Conservation (phyloP, 208 protist species). For the Naegleria gruberi region DNA sequence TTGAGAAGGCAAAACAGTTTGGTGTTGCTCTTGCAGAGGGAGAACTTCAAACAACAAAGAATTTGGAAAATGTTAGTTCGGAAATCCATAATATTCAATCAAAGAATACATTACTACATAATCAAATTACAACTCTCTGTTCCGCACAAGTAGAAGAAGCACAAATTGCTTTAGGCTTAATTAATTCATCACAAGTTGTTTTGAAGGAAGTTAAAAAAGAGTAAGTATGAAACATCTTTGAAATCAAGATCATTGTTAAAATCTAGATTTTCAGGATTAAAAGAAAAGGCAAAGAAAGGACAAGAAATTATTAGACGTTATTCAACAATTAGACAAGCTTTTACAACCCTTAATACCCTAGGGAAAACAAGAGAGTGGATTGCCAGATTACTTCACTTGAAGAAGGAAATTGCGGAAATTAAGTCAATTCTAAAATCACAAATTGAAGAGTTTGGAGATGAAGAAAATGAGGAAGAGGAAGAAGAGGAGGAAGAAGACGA, state of each 20-base stretch:
- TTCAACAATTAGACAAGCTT: neutral
- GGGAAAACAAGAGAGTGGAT: neutral
- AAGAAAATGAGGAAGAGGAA: neutral
- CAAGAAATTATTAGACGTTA: conserved; percentile 7
- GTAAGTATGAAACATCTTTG: neutral
- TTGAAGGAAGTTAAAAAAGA: neutral
- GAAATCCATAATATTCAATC: conserved; percentile 8
- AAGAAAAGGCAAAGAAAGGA: neutral
- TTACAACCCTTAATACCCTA: neutral
- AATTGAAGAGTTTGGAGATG: neutral
- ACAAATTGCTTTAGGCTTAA: neutral
- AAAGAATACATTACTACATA: neutral
- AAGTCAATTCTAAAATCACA: neutral
- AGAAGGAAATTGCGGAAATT: neutral
- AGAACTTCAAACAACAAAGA: neutral
- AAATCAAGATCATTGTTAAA: neutral
- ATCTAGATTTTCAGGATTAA: neutral
- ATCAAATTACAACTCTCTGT: neutral
- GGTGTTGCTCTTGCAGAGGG: neutral
- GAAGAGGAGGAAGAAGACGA: neutral
- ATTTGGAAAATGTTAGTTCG: neutral
- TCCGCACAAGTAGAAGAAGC: neutral
- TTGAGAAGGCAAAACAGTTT: neutral
- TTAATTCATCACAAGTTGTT: neutral
- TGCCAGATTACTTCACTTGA: neutral